Evolutionary conservation across 495 filamentous ascomycete genomes (phyloP).

Genomic region (Tuber microsphaerosporum): DNA sequence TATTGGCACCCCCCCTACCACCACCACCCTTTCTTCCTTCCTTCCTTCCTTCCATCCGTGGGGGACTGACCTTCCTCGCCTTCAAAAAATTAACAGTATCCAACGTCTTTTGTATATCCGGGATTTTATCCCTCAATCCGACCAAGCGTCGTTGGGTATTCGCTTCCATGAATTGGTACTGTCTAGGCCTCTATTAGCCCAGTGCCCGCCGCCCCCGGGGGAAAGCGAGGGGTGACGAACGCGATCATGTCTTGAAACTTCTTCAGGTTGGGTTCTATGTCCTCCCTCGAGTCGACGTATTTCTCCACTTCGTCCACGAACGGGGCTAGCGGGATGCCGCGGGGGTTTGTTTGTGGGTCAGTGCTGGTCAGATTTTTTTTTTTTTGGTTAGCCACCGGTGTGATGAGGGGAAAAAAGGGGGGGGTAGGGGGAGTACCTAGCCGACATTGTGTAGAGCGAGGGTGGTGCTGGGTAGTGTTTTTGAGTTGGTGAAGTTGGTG

Average conservation of each 20-base stretch:
- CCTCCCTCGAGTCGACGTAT: constrained; percentile 76
- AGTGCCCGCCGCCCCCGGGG: neutral
- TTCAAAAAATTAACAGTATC: constrained; percentile 84
- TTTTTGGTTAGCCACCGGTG: neutral
- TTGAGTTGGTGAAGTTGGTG: neutral
- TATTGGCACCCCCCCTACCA: neutral
- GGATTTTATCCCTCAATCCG: constrained; percentile 87
- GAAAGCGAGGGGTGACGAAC: constrained; percentile 45
- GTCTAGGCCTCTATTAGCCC: constrained; percentile 48
- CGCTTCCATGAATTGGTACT: constrained; percentile 99
- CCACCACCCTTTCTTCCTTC: constrained; percentile 3
- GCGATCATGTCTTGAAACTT: constrained; percentile 99
- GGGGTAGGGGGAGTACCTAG: neutral
- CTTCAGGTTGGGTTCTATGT: constrained; percentile 82
- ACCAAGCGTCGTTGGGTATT: constrained; percentile 77
- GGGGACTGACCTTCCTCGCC: constrained; percentile 52
- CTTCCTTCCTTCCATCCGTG: neutral
- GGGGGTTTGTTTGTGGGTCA: constrained; percentile 66
- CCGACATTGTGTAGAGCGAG: neutral
- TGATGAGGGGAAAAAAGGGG: neutral
- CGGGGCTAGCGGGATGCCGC: constrained; percentile 88
- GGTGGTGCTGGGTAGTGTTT: neutral
- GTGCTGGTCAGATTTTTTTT: constrained; percentile 10
- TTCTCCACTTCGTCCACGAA: constrained; percentile 96
- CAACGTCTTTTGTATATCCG: constrained; percentile 94